Evolutionary conservation across 2,329 filamentous ascomycete species (phyloP), one percentile per base, ranked within the genome.

Genomic region (Ramularia endophylla): DNA sequence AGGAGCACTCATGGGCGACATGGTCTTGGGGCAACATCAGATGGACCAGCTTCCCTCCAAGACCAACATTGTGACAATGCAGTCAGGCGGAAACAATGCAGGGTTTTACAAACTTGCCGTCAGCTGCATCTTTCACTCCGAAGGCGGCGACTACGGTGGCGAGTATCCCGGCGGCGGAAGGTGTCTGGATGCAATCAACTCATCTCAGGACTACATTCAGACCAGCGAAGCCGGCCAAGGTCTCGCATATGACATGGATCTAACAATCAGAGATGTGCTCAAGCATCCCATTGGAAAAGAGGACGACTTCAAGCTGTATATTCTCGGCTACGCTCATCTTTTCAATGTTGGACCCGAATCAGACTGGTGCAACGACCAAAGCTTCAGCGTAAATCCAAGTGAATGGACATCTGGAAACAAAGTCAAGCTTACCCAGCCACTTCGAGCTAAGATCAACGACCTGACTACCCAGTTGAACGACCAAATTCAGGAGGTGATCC

Each of bases 391-490:
- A 8, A 8, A 11, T 8, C 30, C 15, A 8, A n/a, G 12, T 16
- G 30, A 33, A 15, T 33, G 8, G 8, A 11, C 13, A 8, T 15
- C n/a, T n/a, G n/a, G 8, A 8, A 15, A 33, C 13, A 33, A 15
- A 15, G 8, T 33, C 8, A 33, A 33, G 30, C 30, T 33, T 11
- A 8, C 30, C 15, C 8, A 15, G 8, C 12, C 8, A 15, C 8
- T 33, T 11, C 8, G 30, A 33, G 8, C 30, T 8, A 33, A 33
- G 30, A 15, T 33, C 30, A 33, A 33, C 30, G 30, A n/a, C n/a
- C n/a, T n/a, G n/a, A n/a, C n/a, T n/a, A n/a, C n/a, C n/a, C n/a
- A n/a, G n/a, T n/a, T n/a, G n/a, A n/a, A n/a, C n/a, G n/a, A n/a
- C n/a, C n/a, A n/a, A n/a, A n/a, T n/a, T n/a, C n/a, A n/a, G n/a